Conservation (phyloP, 2,329 filamentous ascomycete genomes). For the Verticillium zaregamsianum region DNA sequence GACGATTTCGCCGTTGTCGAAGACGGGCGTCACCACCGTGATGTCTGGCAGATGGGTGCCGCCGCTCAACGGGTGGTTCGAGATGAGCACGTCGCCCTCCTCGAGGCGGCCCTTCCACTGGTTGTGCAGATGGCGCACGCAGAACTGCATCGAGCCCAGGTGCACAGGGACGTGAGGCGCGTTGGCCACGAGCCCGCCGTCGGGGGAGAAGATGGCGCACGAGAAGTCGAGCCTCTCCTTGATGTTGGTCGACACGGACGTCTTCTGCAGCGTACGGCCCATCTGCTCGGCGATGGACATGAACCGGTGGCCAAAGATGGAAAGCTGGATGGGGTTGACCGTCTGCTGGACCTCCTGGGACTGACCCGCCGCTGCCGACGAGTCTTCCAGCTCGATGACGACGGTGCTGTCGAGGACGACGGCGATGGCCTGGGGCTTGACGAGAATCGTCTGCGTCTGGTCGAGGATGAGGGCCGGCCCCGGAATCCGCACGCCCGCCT, state of each 20-base stretch:
- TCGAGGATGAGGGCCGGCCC: slow-evolving; percentile 71
- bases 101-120: slow-evolving; percentile 69
- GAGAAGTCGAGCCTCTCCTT: slow-evolving; percentile 77
- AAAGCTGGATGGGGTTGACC: slow-evolving; percentile 69
- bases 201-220: slow-evolving; percentile 70
- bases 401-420: slow-evolving; percentile 29
- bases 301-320: slow-evolving; percentile 73
- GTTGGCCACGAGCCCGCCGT: slow-evolving; percentile 69
- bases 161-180: slow-evolving; percentile 73
- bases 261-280: slow-evolving; percentile 73
- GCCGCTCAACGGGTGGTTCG: slow-evolving; percentile 34
- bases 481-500: slow-evolving; percentile 21
- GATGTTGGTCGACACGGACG: slow-evolving; percentile 71
- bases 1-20: slow-evolving; percentile 23
- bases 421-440: slow-evolving; percentile 41
- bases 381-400: slow-evolving; percentile 24
- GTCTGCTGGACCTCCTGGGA: slow-evolving; percentile 52
- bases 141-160: slow-evolving; percentile 74
- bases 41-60: slow-evolving; percentile 36
- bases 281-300: slow-evolving; percentile 83
- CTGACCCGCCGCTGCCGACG: slow-evolving; percentile 48
- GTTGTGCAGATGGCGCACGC: slow-evolving; percentile 62
- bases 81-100: slow-evolving; percentile 70
- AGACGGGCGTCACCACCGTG: slow-evolving; percentile 35
- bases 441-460: slow-evolving; percentile 70